phyloP scores from a whole-genome alignment of 116 monocot genomes.

The Dioscorea cayenensis region DNA sequence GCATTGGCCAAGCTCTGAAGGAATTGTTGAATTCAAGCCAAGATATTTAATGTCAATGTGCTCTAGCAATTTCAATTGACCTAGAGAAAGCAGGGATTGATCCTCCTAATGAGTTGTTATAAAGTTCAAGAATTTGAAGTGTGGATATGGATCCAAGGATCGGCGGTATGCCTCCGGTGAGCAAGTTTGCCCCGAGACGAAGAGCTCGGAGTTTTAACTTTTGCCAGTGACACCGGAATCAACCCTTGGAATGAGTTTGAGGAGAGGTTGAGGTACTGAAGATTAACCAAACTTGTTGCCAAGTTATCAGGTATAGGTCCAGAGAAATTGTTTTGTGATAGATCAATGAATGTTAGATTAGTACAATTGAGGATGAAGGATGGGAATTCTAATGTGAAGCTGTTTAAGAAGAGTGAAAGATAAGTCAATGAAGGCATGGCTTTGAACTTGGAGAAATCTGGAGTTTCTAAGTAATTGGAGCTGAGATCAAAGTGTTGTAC shows the following conservation, averaged over 20 bases:
- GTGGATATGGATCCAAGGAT: conserved; percentile 17
- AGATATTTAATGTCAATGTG: conserved; percentile 16
- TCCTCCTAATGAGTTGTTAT: conserved; percentile 29
- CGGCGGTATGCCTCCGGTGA: conserved; percentile 36
- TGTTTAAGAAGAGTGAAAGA: conserved; percentile 30
- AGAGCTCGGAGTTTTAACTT: conserved; percentile 31
- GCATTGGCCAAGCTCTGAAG: conserved; percentile 35
- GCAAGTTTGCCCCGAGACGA: conserved; percentile 23
- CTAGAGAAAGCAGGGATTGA: conserved; percentile 36
- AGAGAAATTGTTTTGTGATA: conserved; percentile 24
- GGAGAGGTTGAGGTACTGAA: conserved; percentile 35
- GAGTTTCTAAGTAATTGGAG: conserved; percentile 27
- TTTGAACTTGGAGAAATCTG: conserved; percentile 31
- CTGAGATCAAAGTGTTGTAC: conserved; percentile 32
- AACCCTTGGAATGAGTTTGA: conserved; percentile 23
- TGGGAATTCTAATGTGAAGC: conserved; percentile 23
- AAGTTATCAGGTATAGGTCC: conserved; percentile 35
- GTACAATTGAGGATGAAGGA: conserved; percentile 24
- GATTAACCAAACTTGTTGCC: conserved; percentile 11
- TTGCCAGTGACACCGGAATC: conserved; percentile 26
- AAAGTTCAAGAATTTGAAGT: conserved; percentile 34
- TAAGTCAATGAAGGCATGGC: conserved; percentile 26
- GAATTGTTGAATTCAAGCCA: conserved; percentile 33
- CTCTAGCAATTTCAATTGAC: conserved; percentile 28
- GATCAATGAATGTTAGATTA: conserved; percentile 40